phyloP scores from a whole-genome alignment of 2,329 filamentous ascomycete genomes.

The Tolypocladium tundrense region DNA sequence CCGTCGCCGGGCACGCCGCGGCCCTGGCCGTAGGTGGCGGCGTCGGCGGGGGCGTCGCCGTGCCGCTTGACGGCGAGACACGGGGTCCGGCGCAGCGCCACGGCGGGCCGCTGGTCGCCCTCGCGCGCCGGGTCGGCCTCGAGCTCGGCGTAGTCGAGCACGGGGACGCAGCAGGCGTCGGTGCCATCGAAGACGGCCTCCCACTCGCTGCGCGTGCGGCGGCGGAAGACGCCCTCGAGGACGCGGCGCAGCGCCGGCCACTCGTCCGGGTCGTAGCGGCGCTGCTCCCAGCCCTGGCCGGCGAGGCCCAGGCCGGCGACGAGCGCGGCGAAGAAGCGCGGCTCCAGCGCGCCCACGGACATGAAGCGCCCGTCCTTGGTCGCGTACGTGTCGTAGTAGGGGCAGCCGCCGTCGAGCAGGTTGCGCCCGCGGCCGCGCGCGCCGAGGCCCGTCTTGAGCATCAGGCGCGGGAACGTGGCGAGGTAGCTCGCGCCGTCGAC shows the following conservation, averaged over 20 bases:
- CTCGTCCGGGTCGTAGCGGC: slow-evolving; percentile 45
- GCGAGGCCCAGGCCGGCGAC: slow-evolving; percentile 56
- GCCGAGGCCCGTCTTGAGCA: slow-evolving; percentile 54
- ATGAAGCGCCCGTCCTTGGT: slow-evolving; percentile 71
- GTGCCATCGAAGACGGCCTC: slow-evolving; percentile 78
- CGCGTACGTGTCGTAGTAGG: slow-evolving; percentile 84
- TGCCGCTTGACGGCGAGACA: slow-evolving; percentile 48
- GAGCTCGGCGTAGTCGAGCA: slow-evolving; percentile 66
- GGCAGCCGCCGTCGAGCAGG: slow-evolving; percentile 71
- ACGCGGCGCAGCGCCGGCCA: slow-evolving; percentile 59
- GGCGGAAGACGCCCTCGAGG: slow-evolving; percentile 55
- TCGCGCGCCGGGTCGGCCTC: slow-evolving; percentile 39
- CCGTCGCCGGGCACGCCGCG: slow-evolving; percentile 54
- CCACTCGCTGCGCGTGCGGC: slow-evolving; percentile 68
- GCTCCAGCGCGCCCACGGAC: slow-evolving; percentile 85
- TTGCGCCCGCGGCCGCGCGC: slow-evolving; percentile 59
- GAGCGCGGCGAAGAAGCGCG: slow-evolving; percentile 67
- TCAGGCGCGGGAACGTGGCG: slow-evolving; percentile 64
- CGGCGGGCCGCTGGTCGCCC: slow-evolving; percentile 60
- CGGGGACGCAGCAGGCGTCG: slow-evolving; percentile 87
- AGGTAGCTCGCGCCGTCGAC: slow-evolving; percentile 80
- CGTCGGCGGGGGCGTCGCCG: slow-evolving; percentile 14
- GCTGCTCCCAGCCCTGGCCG: slow-evolving; percentile 37
- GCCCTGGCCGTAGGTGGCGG: slow-evolving; percentile 49
- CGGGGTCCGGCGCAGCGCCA: slow-evolving; percentile 61